Percentiles rank a stretch among this genome's conserved stretches.
Evolutionary conservation across 768 basidiomycete species (phyloP).

Genomic region (Crepidotus variabilis): DNA sequence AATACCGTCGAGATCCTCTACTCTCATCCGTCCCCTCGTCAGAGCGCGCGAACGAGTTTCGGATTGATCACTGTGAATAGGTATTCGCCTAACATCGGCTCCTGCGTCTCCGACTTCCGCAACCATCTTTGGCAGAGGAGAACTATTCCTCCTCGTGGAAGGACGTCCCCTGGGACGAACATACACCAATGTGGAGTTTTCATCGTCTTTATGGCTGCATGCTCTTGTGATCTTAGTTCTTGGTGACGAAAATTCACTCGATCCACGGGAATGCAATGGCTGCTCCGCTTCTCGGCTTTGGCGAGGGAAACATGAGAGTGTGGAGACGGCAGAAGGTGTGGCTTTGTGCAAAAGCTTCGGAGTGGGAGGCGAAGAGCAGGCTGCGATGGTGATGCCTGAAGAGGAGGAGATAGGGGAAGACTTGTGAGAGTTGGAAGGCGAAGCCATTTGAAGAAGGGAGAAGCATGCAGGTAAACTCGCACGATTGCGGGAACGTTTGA

Average conservation of each 20-base stretch:
- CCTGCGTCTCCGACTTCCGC: conserved; percentile 21
- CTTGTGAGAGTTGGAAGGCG: conserved; percentile 23
- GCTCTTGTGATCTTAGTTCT: neutral
- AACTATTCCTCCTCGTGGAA: conserved; percentile 51
- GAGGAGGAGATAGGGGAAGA: conserved; percentile 43
- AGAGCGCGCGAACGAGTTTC: conserved; percentile 26
- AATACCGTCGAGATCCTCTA: conserved; percentile 47
- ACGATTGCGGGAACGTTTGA: conserved; percentile 58
- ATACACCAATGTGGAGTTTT: conserved; percentile 20
- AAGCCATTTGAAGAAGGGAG: conserved; percentile 59
- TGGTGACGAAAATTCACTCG: neutral
- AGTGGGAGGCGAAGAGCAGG: conserved; percentile 57
- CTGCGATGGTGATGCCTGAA: conserved; percentile 38
- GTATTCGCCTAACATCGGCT: conserved; percentile 20
- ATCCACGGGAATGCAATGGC: neutral
- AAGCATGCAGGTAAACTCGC: conserved; percentile 75
- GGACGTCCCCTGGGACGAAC: conserved; percentile 43
- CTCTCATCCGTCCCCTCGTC: conserved; percentile 51
- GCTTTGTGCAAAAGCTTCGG: conserved; percentile 43
- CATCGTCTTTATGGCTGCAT: neutral
- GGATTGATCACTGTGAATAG: conserved; percentile 18
- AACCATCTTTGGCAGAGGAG: conserved; percentile 49
- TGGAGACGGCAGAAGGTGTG: conserved; percentile 20
- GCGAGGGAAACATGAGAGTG: conserved; percentile 23
- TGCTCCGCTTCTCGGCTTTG: conserved; percentile 36